phyloP scores from a whole-genome alignment of 2,329 filamentous ascomycete genomes.

The Aspergillus niger region DNA sequence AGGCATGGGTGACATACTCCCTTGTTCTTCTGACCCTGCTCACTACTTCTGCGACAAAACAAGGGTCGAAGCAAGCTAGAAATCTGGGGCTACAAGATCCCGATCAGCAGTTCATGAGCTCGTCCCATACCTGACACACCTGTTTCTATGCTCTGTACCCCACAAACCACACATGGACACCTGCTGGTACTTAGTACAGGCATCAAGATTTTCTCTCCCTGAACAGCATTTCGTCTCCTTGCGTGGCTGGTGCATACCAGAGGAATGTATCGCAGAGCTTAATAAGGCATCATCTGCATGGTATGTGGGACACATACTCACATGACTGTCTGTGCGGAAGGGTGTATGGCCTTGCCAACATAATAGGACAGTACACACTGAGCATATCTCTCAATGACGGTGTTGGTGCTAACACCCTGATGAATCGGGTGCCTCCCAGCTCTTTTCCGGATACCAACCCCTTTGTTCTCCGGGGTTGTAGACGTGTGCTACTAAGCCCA shows the following conservation, averaged over 20 bases:
- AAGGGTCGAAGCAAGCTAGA: neutral
- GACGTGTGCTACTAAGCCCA: neutral
- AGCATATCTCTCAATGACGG: neutral
- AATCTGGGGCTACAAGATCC: neutral
- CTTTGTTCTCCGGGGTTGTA: neutral
- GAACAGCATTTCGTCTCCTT: constrained; percentile 15
- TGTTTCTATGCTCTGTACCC: neutral
- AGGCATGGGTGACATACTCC: neutral
- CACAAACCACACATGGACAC: neutral
- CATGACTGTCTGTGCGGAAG: constrained; percentile 1
- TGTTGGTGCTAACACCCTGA: neutral
- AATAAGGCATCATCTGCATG: constrained; percentile 18
- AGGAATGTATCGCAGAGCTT: constrained; percentile 14
- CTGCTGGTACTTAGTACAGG: neutral
- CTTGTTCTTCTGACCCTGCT: neutral
- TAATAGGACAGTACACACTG: neutral
- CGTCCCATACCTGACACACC: neutral
- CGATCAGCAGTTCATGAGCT: neutral
- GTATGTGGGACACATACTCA: constrained; percentile 16
- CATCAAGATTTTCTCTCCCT: neutral
- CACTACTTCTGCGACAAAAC: neutral
- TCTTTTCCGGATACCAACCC: constrained; percentile 5
- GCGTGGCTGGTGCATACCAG: constrained; percentile 22
- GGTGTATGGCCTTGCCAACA: neutral
- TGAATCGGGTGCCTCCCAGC: neutral